Percentiles rank a stretch among this genome's conserved stretches.
Conservation (phyloP, 768 basidiomycete species). For the Lactarius hengduanensis region DNA sequence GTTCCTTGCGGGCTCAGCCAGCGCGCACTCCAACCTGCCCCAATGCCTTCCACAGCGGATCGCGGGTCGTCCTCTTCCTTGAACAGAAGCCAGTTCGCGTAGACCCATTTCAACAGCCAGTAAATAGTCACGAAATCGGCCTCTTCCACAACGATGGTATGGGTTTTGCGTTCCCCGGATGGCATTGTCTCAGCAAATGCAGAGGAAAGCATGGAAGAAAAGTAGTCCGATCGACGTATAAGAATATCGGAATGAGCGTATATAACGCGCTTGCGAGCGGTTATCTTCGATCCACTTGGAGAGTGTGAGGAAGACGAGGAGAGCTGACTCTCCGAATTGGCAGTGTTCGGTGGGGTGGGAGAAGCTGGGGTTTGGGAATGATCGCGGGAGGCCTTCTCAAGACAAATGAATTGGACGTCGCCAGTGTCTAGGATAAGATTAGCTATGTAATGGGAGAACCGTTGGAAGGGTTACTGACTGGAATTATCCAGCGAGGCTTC, state of each 20-base stretch:
- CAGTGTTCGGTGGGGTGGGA: constrained; percentile 34
- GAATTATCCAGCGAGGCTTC: constrained; percentile 71
- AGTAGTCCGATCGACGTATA: constrained; percentile 72
- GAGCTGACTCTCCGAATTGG: constrained; percentile 37
- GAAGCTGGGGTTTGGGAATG: constrained; percentile 33
- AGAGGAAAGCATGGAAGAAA: constrained; percentile 69
- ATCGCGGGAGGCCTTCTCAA: constrained; percentile 49
- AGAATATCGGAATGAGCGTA: constrained; percentile 82
- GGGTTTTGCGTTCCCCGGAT: constrained; percentile 53
- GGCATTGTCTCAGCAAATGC: constrained; percentile 60
- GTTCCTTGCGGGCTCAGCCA: constrained; percentile 47
- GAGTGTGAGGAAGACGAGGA: constrained; percentile 43
- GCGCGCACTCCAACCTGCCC: constrained; percentile 63
- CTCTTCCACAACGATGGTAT: constrained; percentile 72
- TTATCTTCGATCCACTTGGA: constrained; percentile 43
- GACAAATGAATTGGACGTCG: constrained; percentile 72
- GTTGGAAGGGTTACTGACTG: constrained; percentile 41
- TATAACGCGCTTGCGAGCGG: constrained; percentile 68
- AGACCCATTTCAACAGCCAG: constrained; percentile 76
- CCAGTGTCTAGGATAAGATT: constrained; percentile 53
- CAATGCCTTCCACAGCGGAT: constrained; percentile 62
- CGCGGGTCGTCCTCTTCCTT: constrained; percentile 67
- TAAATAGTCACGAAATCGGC: constrained; percentile 76
- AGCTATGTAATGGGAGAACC: neutral
- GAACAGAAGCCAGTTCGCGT: constrained; percentile 73